phyloP scores from a whole-genome alignment of 2,329 filamentous ascomycete species.

The Myriosclerotinia duriaeana region DNA sequence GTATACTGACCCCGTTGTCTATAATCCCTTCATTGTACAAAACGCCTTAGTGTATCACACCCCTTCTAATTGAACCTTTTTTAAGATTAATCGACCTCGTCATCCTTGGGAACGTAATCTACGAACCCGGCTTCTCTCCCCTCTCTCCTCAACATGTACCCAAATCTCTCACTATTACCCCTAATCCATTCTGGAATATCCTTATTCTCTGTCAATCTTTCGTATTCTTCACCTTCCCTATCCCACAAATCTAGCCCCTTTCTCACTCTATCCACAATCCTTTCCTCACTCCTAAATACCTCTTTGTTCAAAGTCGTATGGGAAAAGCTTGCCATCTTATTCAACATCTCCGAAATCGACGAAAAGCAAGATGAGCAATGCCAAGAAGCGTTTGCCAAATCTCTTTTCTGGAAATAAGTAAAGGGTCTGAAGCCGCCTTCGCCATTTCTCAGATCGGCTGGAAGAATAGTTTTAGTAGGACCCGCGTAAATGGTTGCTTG shows the following conservation, averaged over 20 bases:
- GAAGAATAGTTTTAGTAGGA: constrained; percentile 42
- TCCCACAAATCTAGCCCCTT: constrained; percentile 47
- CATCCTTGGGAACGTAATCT: constrained; percentile 24
- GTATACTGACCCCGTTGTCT: not conserved
- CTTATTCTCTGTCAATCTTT: constrained; percentile 42
- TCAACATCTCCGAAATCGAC: constrained; percentile 45
- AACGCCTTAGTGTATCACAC: not conserved
- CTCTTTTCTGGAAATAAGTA: constrained; percentile 35
- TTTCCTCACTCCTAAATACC: constrained; percentile 43
- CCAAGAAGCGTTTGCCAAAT: constrained; percentile 46
- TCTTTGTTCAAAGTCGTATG: constrained; percentile 44
- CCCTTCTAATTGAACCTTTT: not conserved
- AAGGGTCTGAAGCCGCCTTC: constrained; percentile 27
- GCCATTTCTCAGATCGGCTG: constrained; percentile 44
- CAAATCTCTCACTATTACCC: constrained; percentile 28
- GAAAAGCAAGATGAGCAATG: constrained; percentile 48
- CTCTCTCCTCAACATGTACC: constrained; percentile 33
- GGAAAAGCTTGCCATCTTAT: constrained; percentile 47
- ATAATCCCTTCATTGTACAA: not conserved
- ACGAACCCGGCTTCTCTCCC: constrained; percentile 30
- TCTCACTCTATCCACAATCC: constrained; percentile 45
- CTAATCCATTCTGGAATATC: constrained; percentile 46
- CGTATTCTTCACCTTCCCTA: constrained; percentile 39
- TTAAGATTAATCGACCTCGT: constrained; percentile 32
- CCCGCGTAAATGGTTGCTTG: constrained; percentile 47